Base-by-base conservation (phyloP, 495 filamentous ascomycete genomes). In the Pyrenula aspistea region DNA sequence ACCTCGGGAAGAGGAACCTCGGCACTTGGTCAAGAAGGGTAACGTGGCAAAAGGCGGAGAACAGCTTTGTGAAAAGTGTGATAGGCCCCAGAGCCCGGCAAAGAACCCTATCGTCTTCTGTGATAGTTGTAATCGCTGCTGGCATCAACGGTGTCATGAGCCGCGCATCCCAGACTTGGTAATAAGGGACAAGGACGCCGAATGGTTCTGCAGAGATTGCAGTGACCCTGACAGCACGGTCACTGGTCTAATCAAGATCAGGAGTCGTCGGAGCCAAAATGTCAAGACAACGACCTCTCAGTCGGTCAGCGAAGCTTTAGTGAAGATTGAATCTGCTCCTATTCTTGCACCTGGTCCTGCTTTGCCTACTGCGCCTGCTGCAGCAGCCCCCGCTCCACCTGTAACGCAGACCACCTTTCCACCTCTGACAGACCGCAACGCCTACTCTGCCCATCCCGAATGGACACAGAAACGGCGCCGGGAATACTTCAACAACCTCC, bases 81-180 rank as follows among this genome's bases (percentile, higher is more conserved):
- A 84, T 53, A 77, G 93, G 48, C 83, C 88, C 10, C 81, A 88
- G 53, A 88, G 83, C 56, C 86, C 90, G 0, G 66, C 75, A 19
- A 82, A 66, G 57, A 98, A 98, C 68, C 78, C 83, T 72, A 96
- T 98, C 56, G 93, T 97, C 8, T 93, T 95, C 66, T 98, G 93
- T 71, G 91, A 96, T 68, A 85, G 83, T 12, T 98, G 93, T 73
- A 91, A 93, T 65, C 76, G 75, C 11, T 80, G 85, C 15, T 98
- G 91, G 82, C 93, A 98, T 67, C 91, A 95, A 68, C 79, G 80
- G 59, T 97, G 93, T 63, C 91, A 96, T 67, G 82, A 93, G 60
- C 91, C 93, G 0, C 78, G 78, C 2, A 91, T 98, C 60, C 73
- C 77, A 8, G 79, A 84, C 57, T 79, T 87, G 11, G 81, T 87